These are phyloP conservation scores for Sugiyamaella xylanicola DNA, from an alignment of 1,139 yeast genomes.

Conservation along the genomic window DNA sequence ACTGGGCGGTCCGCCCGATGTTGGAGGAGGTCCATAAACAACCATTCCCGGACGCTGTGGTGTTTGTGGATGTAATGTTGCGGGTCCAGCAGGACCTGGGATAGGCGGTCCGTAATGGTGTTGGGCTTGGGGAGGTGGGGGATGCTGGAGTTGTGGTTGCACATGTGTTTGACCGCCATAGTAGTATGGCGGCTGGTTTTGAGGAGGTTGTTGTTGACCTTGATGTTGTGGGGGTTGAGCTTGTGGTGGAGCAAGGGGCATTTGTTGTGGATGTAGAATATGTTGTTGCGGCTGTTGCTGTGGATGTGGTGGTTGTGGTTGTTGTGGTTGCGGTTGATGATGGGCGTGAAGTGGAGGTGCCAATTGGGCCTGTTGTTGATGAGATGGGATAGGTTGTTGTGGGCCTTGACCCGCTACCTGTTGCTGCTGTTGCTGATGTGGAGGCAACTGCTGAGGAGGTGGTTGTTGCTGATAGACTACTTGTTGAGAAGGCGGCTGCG, in stretches of 20 bases:
- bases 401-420: not conserved
- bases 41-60: conserved; percentile 11
- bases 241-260: conserved; percentile 3
- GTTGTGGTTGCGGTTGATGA: conserved; percentile 18
- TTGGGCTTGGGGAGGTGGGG: conserved; percentile 5
- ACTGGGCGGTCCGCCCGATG: not conserved
- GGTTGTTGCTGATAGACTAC: conserved; percentile 16
- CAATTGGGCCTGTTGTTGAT: conserved; percentile 17
- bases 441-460: not conserved
- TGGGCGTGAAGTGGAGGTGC: conserved; percentile 24
- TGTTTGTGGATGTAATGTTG: conserved; percentile 6
- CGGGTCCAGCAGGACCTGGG: conserved; percentile 2
- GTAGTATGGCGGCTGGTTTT: not conserved
- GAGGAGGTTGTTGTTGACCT: conserved; percentile 3
- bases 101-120: conserved; percentile 2
- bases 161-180: not conserved
- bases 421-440: conserved; percentile 11
- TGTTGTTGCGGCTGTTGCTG: conserved; percentile 26
- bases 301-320: conserved; percentile 22
- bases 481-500: conserved; percentile 18
- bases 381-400: conserved; percentile 5
- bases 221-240: conserved; percentile 12
- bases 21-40: conserved; percentile 9
- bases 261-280: conserved; percentile 20
- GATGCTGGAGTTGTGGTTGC: conserved; percentile 5